phyloP scores from a whole-genome alignment of 768 basidiomycete species.

The Mycena leptocephala region DNA sequence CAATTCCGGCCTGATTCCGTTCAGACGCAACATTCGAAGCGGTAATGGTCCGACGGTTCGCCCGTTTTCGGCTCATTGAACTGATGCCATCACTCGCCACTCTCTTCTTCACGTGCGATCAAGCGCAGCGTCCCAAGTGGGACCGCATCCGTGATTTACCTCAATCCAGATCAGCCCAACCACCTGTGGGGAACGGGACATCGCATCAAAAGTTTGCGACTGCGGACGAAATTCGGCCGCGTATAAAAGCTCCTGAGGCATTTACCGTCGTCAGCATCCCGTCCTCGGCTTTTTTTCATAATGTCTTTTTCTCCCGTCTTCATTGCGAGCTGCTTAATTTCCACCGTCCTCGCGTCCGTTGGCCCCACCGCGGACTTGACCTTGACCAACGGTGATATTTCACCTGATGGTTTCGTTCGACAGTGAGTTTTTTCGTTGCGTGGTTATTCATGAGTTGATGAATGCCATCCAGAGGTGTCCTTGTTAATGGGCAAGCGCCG shows the following conservation, averaged over 20 bases:
- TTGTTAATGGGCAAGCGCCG: conserved; percentile 48
- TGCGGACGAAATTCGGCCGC: not conserved
- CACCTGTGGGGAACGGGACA: too few relatives aligned
- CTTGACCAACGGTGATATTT: conserved; percentile 21
- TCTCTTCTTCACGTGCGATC: not conserved
- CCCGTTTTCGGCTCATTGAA: not conserved
- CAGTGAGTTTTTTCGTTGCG: not conserved
- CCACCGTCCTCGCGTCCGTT: conserved; percentile 22
- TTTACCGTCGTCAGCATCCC: not conserved
- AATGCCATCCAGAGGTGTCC: not conserved
- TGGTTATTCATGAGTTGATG: not conserved
- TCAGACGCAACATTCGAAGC: not conserved
- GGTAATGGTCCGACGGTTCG: not conserved
- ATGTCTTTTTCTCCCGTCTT: conserved; percentile 24
- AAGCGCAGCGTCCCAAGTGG: too few relatives aligned
- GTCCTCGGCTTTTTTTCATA: not conserved
- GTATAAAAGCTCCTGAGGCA: not conserved
- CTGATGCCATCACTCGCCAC: not conserved
- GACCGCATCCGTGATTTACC: too few relatives aligned
- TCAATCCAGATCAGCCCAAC: not conserved
- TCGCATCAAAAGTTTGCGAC: not conserved
- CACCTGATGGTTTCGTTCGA: conserved; percentile 31
- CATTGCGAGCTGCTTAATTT: conserved; percentile 14
- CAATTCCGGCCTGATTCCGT: too few relatives aligned
- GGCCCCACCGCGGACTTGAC: conserved; percentile 31